Percentiles rank a stretch among this genome's conserved stretches.
Evolutionary conservation across 805 yeast genomes (phyloP).

Genomic region (Starmerella apis): DNA sequence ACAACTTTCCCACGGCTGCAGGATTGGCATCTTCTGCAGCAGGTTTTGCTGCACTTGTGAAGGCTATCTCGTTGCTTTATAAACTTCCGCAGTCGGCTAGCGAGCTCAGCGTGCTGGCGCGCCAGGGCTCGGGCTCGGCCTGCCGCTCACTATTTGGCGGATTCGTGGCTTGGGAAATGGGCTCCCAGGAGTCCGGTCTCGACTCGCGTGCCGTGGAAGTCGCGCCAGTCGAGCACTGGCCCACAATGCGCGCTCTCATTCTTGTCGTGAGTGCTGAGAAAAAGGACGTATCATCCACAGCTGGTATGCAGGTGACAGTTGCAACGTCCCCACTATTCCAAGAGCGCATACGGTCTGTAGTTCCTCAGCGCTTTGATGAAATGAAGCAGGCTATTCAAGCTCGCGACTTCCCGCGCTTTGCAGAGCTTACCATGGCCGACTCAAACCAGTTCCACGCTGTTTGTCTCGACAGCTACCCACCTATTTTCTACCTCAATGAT

Average conservation of each 20-base stretch:
- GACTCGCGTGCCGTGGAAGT: conserved; percentile 93
- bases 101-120: conserved; percentile 83
- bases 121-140: conserved; percentile 98
- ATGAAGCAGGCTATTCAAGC: conserved; percentile 68
- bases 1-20: conserved; percentile 98
- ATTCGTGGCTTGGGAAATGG: conserved; percentile 99
- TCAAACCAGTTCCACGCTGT: conserved; percentile 97
- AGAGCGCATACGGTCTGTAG: conserved; percentile 68
- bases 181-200: conserved; percentile 57
- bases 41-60: conserved; percentile 92
- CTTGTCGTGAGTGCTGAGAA: conserved; percentile 86
- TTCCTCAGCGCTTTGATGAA: conserved; percentile 70
- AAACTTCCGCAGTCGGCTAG: conserved; percentile 74
- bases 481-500: conserved; percentile 88
- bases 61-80: conserved; percentile 76
- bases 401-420: conserved; percentile 73
- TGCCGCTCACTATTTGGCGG: conserved; percentile 97
- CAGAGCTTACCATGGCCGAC: conserved; percentile 87
- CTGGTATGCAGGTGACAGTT: conserved; percentile 95
- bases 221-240: conserved; percentile 81
- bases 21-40: conserved; percentile 98
- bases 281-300: conserved; percentile 88
- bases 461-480: conserved; percentile 92
- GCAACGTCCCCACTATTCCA: conserved; percentile 76
- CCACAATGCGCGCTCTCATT: conserved; percentile 81